Conservation (phyloP, 2,329 filamentous ascomycete species). For the Cercospora zeina region DNA sequence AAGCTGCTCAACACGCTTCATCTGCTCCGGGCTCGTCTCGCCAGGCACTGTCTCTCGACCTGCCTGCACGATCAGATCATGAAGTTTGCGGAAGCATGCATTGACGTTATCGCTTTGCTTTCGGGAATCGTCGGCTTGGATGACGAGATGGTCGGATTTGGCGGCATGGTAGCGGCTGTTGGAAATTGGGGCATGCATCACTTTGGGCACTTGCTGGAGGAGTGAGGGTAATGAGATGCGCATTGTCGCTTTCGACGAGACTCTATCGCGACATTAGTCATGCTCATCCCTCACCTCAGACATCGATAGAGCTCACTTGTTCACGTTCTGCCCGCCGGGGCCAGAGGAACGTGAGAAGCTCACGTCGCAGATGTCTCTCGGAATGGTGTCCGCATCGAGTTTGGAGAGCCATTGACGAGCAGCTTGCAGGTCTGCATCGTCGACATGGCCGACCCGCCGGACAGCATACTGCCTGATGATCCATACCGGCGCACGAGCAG, state of each 20-base stretch:
- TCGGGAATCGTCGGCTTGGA: constrained; percentile 64
- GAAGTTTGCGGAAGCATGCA: constrained; percentile 59
- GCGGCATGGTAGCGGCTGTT: constrained; percentile 58
- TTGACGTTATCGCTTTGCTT: constrained; percentile 63
- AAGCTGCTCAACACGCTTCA: constrained; percentile 56
- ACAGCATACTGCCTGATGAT: constrained; percentile 21
- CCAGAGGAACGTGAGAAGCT: constrained; percentile 65
- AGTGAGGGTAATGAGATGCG: constrained; percentile 56
- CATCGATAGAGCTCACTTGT: constrained; percentile 55
- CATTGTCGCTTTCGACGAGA: constrained; percentile 67
- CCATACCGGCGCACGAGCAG: neutral
- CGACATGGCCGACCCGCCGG: constrained; percentile 22
- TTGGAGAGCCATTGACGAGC: constrained; percentile 60
- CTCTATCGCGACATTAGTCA: constrained; percentile 46
- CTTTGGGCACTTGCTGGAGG: constrained; percentile 54
- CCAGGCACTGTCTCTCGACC: constrained; percentile 57
- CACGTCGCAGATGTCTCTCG: constrained; percentile 58
- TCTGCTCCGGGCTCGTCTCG: constrained; percentile 60
- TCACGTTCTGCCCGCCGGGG: constrained; percentile 68
- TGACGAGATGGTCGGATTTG: constrained; percentile 56
- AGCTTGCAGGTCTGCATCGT: constrained; percentile 36
- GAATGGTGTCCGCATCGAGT: constrained; percentile 57
- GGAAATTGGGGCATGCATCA: constrained; percentile 55
- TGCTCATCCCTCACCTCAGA: neutral
- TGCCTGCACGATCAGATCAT: constrained; percentile 55